Evolutionary conservation across 2,329 filamentous ascomycete genomes (phyloP).

Genomic region (Paecilomyces dactylethromorphus): DNA sequence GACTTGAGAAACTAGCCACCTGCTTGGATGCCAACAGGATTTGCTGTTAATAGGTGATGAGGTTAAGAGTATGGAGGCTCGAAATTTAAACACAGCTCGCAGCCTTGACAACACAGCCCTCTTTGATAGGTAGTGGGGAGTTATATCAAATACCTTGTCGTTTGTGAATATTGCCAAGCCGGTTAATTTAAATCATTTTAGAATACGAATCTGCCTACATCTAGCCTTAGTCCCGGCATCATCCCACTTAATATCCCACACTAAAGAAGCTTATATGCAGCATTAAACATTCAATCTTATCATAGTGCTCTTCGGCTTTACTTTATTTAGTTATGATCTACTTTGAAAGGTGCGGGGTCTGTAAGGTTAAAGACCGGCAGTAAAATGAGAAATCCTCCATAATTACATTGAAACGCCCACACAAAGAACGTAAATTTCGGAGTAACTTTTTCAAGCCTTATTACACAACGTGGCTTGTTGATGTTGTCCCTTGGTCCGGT

Average conservation of each 20-base stretch:
- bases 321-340: not conserved
- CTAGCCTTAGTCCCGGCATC: not conserved
- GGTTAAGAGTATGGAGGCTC: no score
- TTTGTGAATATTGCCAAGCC: not conserved
- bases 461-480: not conserved
- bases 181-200: no score
- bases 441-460: not conserved
- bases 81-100: no score
- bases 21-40: no score
- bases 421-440: not conserved
- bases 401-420: not conserved
- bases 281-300: not conserved
- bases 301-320: not conserved
- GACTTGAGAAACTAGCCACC: no score
- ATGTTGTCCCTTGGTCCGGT: not conserved
- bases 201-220: no score
- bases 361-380: no score
- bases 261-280: not conserved
- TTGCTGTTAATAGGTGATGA: no score
- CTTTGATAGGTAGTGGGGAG: no score
- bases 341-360: not conserved
- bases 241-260: not conserved
- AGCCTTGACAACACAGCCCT: no score
- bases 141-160: no score
- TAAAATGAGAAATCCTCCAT: no score